phyloP scores from a whole-genome alignment of 768 basidiomycete genomes.

The Pulveroboletus frians region DNA sequence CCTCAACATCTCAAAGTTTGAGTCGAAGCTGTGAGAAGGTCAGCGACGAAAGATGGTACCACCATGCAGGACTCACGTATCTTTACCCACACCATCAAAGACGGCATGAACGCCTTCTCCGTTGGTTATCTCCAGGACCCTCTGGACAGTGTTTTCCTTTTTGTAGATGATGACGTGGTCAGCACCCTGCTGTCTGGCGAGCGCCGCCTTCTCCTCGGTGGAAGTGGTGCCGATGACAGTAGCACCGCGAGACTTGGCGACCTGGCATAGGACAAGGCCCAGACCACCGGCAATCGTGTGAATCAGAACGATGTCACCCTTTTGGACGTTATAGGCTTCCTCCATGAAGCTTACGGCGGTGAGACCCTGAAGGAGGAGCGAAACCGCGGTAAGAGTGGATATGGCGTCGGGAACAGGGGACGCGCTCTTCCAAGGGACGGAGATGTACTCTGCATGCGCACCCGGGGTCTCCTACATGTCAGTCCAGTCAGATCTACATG shows the following conservation, averaged over 20 bases:
- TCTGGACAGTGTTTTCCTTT: constrained; percentile 65
- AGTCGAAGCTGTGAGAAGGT: constrained; percentile 52
- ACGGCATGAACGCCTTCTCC: constrained; percentile 81
- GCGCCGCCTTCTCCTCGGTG: constrained; percentile 71
- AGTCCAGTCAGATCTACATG: background rate
- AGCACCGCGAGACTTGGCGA: constrained; percentile 70
- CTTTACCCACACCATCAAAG: constrained; percentile 96
- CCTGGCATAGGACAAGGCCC: constrained; percentile 63
- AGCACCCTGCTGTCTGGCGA: constrained; percentile 77
- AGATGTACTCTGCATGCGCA: constrained; percentile 67
- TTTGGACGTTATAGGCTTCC: constrained; percentile 81
- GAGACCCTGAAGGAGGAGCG: constrained; percentile 66
- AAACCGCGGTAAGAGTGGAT: constrained; percentile 59
- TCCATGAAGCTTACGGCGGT: constrained; percentile 75
- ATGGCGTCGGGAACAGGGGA: constrained; percentile 63
- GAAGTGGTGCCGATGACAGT: constrained; percentile 93
- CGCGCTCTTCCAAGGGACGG: constrained; percentile 56
- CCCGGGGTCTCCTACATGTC: constrained; percentile 39
- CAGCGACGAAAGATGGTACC: background rate
- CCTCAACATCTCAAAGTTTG: constrained; percentile 73
- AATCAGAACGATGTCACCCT: constrained; percentile 73
- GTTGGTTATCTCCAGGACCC: constrained; percentile 69
- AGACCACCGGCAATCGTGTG: constrained; percentile 93
- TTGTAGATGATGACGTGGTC: constrained; percentile 84
- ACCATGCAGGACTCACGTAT: constrained; percentile 56